Base-by-base conservation (phyloP, 805 yeast species). In the Myxozyma neglecta region DNA sequence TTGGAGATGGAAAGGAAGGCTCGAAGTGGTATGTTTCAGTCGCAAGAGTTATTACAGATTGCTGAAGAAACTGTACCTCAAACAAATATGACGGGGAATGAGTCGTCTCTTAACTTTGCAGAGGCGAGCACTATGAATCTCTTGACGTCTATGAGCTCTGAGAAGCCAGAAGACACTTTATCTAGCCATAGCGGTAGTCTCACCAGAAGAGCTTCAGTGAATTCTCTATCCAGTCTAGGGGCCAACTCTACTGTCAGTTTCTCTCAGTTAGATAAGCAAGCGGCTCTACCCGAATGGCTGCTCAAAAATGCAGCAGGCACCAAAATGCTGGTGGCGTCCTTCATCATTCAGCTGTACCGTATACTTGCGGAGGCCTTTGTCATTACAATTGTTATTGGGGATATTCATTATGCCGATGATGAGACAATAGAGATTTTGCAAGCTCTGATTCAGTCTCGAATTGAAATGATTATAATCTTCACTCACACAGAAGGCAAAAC, bases 371-470 rank as follows among this genome's bases (percentile, higher is more conserved):
- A 65, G 35, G 49, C 65, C 43, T 66, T 53, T 29, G 36, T 37
- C 13, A 24, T 67, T 14, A 46, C 67, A 8, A 18, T 57, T 11
- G 58, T 56, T 16, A 3, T 67, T 20, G 68, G 62, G 20, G 69
- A 66, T 35, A 10, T 61, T 18, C 67, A 67, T 11, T 3, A 14
- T 36, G 63, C 65, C n/a, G 68, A 66, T 29, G 68, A 63, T n/a
- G 67, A 65, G 32, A 46, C 67, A 6, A 35, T 63, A 4, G 65
- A 64, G n/a, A 24, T 64, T 14, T n/a, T 67, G 2, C 49, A 52
- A 40, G 56, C 53, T 14, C 20, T 67, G n/a, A 45, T 66, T 35
- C 51, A 52, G 45, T 45, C 61, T 1, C 57, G 57, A 8, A 40
- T 66, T 14, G 63, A 62, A 29, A 47, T 66, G 60, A 43, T 61